Conservation (phyloP, 768 basidiomycete genomes). For the Leccinum uliginosum region DNA sequence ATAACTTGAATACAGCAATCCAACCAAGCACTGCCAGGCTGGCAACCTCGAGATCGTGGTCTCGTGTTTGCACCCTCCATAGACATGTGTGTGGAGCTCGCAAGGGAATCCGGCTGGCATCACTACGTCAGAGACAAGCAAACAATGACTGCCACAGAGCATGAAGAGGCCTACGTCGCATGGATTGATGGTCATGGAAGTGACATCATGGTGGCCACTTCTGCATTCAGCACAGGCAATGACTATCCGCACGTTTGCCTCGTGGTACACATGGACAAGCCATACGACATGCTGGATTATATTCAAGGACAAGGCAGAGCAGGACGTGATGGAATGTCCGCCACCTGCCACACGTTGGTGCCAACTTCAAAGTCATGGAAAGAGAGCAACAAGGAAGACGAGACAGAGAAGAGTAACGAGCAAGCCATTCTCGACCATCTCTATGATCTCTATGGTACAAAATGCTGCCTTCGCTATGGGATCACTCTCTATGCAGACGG, state of each 20-base stretch:
- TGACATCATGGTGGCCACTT: slow-evolving; percentile 18
- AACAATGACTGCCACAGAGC: background rate
- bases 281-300: slow-evolving; percentile 18
- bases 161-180: background rate
- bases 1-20: too few relatives aligned
- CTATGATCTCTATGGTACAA: background rate
- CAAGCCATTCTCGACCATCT: background rate
- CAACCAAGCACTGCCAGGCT: too few relatives aligned
- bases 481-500: background rate
- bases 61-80: slow-evolving; percentile 12
- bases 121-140: slow-evolving; percentile 14
- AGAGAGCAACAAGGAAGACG: background rate
- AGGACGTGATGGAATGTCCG: slow-evolving; percentile 8
- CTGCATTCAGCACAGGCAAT: slow-evolving; percentile 26
- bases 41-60: too few relatives aligned
- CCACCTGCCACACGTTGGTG: background rate
- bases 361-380: background rate
- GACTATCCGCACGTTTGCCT: slow-evolving; percentile 20
- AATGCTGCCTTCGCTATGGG: slow-evolving; percentile 5
- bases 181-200: slow-evolving; percentile 13
- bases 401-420: background rate
- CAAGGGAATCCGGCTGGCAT: background rate
- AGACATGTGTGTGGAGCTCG: background rate
- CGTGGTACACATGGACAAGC: slow-evolving; percentile 18
- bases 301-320: slow-evolving; percentile 20